Base-by-base conservation (phyloP, 1,284 basidiomycete genomes). In the Meira nashicola region DNA sequence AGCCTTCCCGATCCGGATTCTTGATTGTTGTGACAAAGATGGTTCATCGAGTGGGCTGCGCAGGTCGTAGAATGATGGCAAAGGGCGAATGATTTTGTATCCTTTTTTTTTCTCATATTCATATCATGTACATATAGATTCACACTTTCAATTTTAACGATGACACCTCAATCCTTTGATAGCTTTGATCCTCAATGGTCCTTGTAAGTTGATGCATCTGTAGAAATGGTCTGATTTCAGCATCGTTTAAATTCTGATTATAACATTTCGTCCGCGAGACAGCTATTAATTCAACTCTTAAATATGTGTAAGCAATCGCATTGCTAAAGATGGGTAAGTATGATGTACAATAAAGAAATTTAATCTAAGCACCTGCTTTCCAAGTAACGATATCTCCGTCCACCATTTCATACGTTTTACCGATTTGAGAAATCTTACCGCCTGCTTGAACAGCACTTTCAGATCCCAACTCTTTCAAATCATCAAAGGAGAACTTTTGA, bases 391-490 rank as follows among this genome's bases (percentile, higher is more conserved):
- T 74, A 39, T 77, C 75, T 17, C 76, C 78, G 47, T 78, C 77
- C 38, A 74, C 63, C 56, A 81, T 76, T 80, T 93, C 90, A 78
- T 94, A 99, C 1, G 92, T 90, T 80, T 97, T 95, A 63, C 94
- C 94, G 79, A 96, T 92, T 79, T 99, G 94, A 77, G 90, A 84
- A 62, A 94, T 84, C 81, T 95, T 97, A 46, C 95, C 95, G 19
- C 89, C 92, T 58, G 93, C 90, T 81, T 97, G 97, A 78, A 95
- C 92, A 11, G 88, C 86, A 2, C 85, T 68, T 82, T 99, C 95
- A 65, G 86, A 88, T 14, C 92, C 94, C 73, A 92, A 83, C 80
- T 96, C 92, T 78, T 89, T 89, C 66, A 99, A 83, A 78, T 97
- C 95, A 0, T 87, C 86, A 74, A 87, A 96, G 3, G 86, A 77